A percentile compares a stretch with the other conserved stretches of the same genome.
These are phyloP conservation scores for Thielaviopsis euricoi DNA, from an alignment of 2,329 filamentous ascomycete species.

Conservation along the genomic window DNA sequence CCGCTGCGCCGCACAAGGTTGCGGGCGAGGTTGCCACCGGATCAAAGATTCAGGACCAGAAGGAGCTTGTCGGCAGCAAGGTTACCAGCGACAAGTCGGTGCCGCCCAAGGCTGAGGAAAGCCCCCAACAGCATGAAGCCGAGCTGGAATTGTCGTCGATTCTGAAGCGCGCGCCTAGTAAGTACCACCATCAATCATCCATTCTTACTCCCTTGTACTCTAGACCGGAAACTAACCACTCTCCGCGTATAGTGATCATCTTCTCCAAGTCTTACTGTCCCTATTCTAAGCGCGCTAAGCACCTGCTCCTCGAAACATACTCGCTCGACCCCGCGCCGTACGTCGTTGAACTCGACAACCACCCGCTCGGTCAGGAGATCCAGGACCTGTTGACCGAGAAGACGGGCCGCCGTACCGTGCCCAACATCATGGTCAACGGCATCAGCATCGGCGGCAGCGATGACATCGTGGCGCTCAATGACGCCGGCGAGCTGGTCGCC, in stretches of 20 bases:
- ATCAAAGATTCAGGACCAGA: conserved; percentile 47
- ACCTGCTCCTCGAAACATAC: conserved; percentile 70
- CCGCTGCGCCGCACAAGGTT: conserved; percentile 15
- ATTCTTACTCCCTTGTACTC: not conserved
- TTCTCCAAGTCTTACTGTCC: conserved; percentile 94
- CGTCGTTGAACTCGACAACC: conserved; percentile 79
- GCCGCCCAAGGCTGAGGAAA: conserved; percentile 26
- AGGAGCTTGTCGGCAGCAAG: conserved; percentile 33
- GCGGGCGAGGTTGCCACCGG: conserved; percentile 31
- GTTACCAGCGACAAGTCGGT: not conserved
- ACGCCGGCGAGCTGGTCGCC: conserved; percentile 46
- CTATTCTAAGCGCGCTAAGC: conserved; percentile 70
- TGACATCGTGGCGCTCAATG: conserved; percentile 59
- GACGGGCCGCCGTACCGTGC: conserved; percentile 74
- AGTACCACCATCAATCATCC: conserved; percentile 18
- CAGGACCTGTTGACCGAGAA: conserved; percentile 55
- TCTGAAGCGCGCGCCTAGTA: conserved; percentile 71
- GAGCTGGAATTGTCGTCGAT: conserved; percentile 61
- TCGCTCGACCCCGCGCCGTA: conserved; percentile 64
- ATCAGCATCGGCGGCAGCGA: conserved; percentile 83
- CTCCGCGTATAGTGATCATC: conserved; percentile 54
- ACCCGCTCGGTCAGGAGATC: conserved; percentile 54
- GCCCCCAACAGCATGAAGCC: conserved; percentile 44
- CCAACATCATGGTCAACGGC: conserved; percentile 79
- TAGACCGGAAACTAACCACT: conserved; percentile 2